These are phyloP conservation scores for Aureobasidium sp. DNA, from an alignment of 2,329 filamentous ascomycete genomes.

Conservation along the genomic window DNA sequence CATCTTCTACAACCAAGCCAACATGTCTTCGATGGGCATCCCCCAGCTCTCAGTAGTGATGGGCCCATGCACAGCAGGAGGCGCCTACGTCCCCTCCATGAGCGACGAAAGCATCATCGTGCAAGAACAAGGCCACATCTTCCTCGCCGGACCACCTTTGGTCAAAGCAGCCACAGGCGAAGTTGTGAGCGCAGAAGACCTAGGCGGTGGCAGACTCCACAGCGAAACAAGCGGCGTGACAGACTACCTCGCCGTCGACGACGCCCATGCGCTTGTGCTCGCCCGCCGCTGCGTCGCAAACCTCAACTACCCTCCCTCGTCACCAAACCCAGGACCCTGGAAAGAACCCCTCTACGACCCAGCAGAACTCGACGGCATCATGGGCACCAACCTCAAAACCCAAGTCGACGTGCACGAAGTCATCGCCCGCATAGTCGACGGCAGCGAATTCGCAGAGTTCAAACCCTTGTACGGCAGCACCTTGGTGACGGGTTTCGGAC, in stretches of 20 bases:
- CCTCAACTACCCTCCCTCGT: conserved; percentile 69
- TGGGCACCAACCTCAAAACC: conserved; percentile 79
- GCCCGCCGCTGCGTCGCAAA: conserved; percentile 79
- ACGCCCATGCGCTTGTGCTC: conserved; percentile 82
- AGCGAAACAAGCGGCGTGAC: conserved; percentile 87
- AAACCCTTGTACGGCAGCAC: conserved; percentile 86
- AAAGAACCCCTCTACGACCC: conserved; percentile 74
- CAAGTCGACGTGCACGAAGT: conserved; percentile 83
- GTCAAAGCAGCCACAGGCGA: conserved; percentile 96
- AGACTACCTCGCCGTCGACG: conserved; percentile 90
- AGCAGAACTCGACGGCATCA: conserved; percentile 77
- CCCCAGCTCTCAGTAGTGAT: conserved; percentile 94
- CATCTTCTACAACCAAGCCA: conserved; percentile 96
- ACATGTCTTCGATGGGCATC: conserved; percentile 83
- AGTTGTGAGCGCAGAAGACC: conserved; percentile 79
- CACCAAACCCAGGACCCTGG: conserved; percentile 38
- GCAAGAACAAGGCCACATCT: conserved; percentile 91
- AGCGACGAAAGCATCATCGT: conserved; percentile 97
- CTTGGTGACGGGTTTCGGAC: conserved; percentile 84
- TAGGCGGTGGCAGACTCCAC: conserved; percentile 86
- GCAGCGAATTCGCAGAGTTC: conserved; percentile 85
- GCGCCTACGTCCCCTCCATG: conserved; percentile 95
- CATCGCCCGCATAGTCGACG: conserved; percentile 88
- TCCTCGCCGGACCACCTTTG: conserved; percentile 85
- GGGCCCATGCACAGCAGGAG: conserved; percentile 93